Evolutionary conservation across 2,329 filamentous ascomycete species (phyloP).

Genomic region (Scopulariopsis brevicaulis): DNA sequence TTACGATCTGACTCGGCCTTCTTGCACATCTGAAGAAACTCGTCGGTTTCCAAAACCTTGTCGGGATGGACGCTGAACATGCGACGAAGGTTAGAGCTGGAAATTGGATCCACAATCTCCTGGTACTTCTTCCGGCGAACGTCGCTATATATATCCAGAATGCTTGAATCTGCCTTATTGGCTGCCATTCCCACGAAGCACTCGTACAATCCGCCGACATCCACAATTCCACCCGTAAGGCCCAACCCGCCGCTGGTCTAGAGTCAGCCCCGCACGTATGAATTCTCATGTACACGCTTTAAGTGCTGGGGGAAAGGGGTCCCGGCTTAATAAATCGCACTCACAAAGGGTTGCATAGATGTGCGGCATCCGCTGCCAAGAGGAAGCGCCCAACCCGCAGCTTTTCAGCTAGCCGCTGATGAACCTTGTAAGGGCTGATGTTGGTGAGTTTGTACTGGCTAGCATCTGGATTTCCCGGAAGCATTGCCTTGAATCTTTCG

Average conservation of each 20-base stretch:
- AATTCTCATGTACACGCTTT: no score
- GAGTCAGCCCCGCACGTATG: no score
- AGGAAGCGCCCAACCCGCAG: constrained; percentile 47
- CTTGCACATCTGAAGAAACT: constrained; percentile 23
- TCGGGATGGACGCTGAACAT: constrained; percentile 26
- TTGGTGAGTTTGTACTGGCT: constrained; percentile 43
- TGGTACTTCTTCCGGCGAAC: constrained; percentile 32
- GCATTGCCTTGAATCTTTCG: constrained; percentile 41
- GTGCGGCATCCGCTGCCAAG: constrained; percentile 50
- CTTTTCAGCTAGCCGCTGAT: constrained; percentile 45
- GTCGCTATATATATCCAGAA: constrained; percentile 32
- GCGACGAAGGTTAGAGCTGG: constrained; percentile 29
- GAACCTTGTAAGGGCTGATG: constrained; percentile 49
- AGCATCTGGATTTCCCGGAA: constrained; percentile 48
- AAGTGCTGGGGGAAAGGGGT: no score
- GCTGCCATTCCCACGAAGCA: constrained; percentile 38
- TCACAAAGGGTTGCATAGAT: constrained; percentile 36
- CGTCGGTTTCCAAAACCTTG: constrained; percentile 11
- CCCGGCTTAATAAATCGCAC: no score
- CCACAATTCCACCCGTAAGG: constrained; percentile 51
- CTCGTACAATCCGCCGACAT: constrained; percentile 49
- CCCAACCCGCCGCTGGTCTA: constrained; percentile 38
- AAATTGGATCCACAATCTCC: constrained; percentile 29
- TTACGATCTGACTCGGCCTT: constrained; percentile 20
- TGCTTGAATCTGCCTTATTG: constrained; percentile 27